These are phyloP conservation scores for Hydrangea macrophylla DNA, from an alignment of 148 eudicot species.

Conservation along the genomic window DNA sequence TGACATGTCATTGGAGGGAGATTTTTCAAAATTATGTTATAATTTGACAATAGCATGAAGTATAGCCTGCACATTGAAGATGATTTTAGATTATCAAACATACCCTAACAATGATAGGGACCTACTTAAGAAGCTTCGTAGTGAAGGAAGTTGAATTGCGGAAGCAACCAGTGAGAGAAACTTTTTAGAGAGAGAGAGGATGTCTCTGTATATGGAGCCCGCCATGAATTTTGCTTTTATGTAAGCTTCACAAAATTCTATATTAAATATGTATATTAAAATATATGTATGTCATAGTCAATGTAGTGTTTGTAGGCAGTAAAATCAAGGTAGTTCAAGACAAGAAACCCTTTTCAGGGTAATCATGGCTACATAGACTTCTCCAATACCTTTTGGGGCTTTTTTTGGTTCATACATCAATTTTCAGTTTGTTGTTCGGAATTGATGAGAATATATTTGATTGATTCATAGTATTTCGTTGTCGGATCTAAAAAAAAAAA, in stretches of 20 bases:
- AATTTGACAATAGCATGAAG: too few relatives aligned
- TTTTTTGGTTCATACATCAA: neutral
- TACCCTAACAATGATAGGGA: too few relatives aligned
- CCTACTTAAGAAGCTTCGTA: slow-evolving; percentile 2
- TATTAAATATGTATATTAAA: neutral
- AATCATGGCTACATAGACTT: neutral
- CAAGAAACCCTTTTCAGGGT: slow-evolving; percentile 11
- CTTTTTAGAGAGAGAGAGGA: neutral
- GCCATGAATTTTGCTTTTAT: neutral
- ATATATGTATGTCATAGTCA: neutral
- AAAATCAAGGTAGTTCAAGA: neutral
- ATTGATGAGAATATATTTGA: neutral
- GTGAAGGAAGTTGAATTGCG: neutral
- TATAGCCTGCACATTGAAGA: too few relatives aligned
- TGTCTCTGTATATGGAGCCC: neutral
- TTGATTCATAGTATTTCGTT: neutral
- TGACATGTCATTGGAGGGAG: too few relatives aligned
- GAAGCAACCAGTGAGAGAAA: neutral
- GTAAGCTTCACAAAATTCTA: neutral
- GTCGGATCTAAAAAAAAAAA: neutral
- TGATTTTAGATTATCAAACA: too few relatives aligned
- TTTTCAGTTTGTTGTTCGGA: neutral
- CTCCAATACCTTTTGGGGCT: too few relatives aligned
- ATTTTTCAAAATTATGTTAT: too few relatives aligned
- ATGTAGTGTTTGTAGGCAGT: neutral